phyloP scores from a whole-genome alignment of 805 yeast genomes.

The Groenewaldozyma tartarivorans region DNA sequence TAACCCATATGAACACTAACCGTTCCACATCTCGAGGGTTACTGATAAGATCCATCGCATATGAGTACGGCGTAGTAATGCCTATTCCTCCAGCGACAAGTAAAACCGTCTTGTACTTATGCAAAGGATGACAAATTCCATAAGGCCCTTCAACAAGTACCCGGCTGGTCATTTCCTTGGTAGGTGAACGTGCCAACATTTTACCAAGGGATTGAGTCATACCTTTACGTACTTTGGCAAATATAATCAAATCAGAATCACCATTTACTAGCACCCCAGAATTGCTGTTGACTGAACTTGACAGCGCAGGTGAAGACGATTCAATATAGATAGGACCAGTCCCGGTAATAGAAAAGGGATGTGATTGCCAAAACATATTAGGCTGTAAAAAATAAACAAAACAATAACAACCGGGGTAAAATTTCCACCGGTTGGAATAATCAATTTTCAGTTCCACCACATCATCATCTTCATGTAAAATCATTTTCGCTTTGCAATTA shows the following conservation, averaged over 20 bases:
- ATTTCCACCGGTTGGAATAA: conserved; percentile 40
- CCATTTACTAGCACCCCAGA: conserved; percentile 3
- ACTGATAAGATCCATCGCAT: conserved; percentile 18
- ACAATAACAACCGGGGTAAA: conserved; percentile 48
- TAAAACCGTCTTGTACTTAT: conserved; percentile 44
- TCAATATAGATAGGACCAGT: neutral
- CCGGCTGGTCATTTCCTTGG: conserved; percentile 7
- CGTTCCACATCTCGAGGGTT: conserved; percentile 6
- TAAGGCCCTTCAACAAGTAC: conserved; percentile 62
- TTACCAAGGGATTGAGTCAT: conserved; percentile 10
- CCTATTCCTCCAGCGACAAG: conserved; percentile 72
- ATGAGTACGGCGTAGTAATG: conserved; percentile 50
- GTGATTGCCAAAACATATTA: conserved; percentile 56
- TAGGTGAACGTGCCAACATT: conserved; percentile 6
- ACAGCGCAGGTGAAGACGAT: neutral
- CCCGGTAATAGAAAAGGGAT: conserved; percentile 49
- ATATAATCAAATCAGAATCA: conserved; percentile 10
- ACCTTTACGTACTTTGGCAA: conserved; percentile 13
- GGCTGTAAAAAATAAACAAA: conserved; percentile 49
- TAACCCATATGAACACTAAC: conserved; percentile 24
- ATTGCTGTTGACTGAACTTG: neutral
- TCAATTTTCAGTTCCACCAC: conserved; percentile 19
- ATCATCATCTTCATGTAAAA: conserved; percentile 7
- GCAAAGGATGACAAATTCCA: conserved; percentile 44
- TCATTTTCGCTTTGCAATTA: conserved; percentile 20